Evolutionary conservation across 306 rosid genomes (phyloP), one percentile per base, ranked within the genome.

Genomic region (Gleditsia sinensis): DNA sequence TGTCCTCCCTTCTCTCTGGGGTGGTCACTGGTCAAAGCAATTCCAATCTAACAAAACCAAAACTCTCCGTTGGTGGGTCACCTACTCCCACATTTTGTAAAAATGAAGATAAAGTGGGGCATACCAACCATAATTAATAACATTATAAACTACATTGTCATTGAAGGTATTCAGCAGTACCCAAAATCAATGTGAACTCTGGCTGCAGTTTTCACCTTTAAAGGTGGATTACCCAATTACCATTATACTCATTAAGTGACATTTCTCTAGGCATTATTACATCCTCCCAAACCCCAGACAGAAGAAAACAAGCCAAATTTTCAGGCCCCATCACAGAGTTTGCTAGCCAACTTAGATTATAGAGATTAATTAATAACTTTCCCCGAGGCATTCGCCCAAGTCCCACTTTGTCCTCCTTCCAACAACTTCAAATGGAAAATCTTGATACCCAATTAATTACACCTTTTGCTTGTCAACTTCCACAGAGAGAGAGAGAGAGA

Each of bases 61-160:
- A 77, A 69, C 77, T 64, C 76, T 53, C 73, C 46, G 68, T 43
- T 75, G 81, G 86, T 80, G 86, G 92, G 87, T 78, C 88, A 85
- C 82, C 87, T 77, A 77, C 83, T 75, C 76, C 39, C 23, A 78
- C 48, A 57, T 54, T 72, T 78, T 75, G 25, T n/a, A n/a, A n/a
- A n/a, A n/a, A 51, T 39, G 53, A 81, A 77, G 80, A 81, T 75
- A 78, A 75, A 76, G 84, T 77, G 86, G 91, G 88, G 61, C 78
- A 85, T 51, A 46, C 57, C 61, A 46, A 49, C 82, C 66, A 49
- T 40, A 78, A 30, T 2, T 23, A 50, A 39, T 39, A 7, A 9
- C 45, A 39, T 39, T 17, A 19, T 49, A 25, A 25, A 17, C 24
- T 49, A 16, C 48, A 11, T 37, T 37, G 1, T 37, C n/a, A n/a